Base-by-base conservation (phyloP, 208 protist species). In the Trypanosoma lewisi region DNA sequence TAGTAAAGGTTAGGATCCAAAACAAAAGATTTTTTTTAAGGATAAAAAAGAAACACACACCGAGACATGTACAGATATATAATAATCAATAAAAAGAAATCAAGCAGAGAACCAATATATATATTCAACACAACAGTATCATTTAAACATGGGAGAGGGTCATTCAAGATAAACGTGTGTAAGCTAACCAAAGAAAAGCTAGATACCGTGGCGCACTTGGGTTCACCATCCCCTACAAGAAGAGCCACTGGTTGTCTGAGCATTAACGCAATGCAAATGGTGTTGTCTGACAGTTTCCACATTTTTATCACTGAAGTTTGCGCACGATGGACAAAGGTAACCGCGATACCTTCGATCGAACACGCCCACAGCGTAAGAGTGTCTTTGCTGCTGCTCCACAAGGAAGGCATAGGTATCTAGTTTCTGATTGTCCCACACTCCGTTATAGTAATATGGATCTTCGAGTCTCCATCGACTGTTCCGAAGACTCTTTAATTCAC, bases 381-480 rank as follows among this genome's bases (percentile, higher is more conserved):
- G 59, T 37, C 58, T 73, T 19, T 55, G 17, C 25, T 56, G 47
- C 28, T 67, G 30, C 41, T 72, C 69, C 5, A 76, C 57, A 25
- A 70, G 25, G 21, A 63, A 39, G 9, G 59, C 62, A 62, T 76
- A 73, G 1, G 51, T 60, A 19, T 77, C 56, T 23, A 80, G 45
- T 63, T 59, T 41, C 73, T n/a, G 69, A 21, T 51, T 49, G 41
- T 67, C 53, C 64, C 69, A 68, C 17, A 33, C 58, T 42, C 69
- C 69, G 58, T 80, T 56, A 25, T 73, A 76, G 6, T 62, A 57
- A 49, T 58, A 77, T 17, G 42, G n/a, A n/a, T n/a, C n/a, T 9
- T 48, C 48, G 2, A 66, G 21, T 45, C 31, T 56, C 60, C 60
- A 66, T 17, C 19, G 21, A 14, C 1, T 9, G 12, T 31, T 27